Conservation (phyloP, 345 rosid genomes). For the Combretum micranthum region DNA sequence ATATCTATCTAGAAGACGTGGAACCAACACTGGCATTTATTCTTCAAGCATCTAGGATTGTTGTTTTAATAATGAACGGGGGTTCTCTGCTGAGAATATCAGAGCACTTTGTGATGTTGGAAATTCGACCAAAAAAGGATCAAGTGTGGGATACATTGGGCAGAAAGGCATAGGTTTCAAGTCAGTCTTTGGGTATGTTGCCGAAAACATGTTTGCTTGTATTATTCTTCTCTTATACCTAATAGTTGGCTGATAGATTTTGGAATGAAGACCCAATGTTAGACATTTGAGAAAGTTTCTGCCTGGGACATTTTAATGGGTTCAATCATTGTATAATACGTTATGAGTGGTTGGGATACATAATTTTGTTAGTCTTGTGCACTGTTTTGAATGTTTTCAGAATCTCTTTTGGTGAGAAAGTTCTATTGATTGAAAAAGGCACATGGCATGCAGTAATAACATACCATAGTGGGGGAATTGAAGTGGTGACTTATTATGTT, state of each 20-base stretch:
- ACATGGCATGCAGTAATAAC: no score
- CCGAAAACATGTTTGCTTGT: background rate
- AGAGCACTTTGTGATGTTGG: conserved; percentile 98
- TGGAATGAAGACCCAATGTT: no score
- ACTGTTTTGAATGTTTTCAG: no score
- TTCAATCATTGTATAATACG: no score
- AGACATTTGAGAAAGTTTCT: background rate
- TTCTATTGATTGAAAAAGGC: no score
- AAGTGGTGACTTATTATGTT: no score
- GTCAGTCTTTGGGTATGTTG: conserved; percentile 89
- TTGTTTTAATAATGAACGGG: conserved; percentile 79
- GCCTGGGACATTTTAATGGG: no score
- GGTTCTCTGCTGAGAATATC: conserved; percentile 78
- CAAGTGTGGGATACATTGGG: conserved; percentile 79
- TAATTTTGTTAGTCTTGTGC: no score
- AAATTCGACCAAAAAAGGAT: conserved; percentile 84
- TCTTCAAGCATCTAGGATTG: conserved; percentile 65
- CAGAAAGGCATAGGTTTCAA: conserved; percentile 99
- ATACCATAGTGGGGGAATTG: no score
- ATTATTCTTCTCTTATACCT: background rate
- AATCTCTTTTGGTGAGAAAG: no score
- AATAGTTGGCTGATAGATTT: background rate
- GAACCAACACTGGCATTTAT: conserved; percentile 84
- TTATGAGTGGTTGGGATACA: no score
- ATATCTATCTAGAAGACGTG: conserved; percentile 54